Evolutionary conservation across 148 eudicot genomes (phyloP), one percentile per base, ranked within the genome.

Genomic region (Chenopodium formosanum): DNA sequence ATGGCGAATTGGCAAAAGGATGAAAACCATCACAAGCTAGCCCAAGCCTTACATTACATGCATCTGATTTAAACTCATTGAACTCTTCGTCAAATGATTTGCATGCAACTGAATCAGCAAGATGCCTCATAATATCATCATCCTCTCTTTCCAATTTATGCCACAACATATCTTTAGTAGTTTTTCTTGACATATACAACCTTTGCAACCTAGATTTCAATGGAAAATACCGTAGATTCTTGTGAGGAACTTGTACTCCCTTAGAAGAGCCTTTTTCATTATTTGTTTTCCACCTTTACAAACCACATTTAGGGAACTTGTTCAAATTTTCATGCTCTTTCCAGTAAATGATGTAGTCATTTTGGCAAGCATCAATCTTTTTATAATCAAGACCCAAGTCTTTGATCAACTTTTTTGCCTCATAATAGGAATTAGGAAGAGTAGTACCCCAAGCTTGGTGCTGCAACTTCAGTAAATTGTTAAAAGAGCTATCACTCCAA

Each of bases 1-100:
- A 31, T 31, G 32, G 32, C 32, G 32, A 31, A 31, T 31, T 31
- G 32, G 32, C 2, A 31, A 1, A 31, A 31, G 32, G 32, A 0
- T 31, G 32, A 31, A 31, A 31, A 31, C 32, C 32, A 31, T 31
- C 32, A 31, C 32, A 31, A 31, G 32, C 83, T 20, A 81, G 17
- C 9, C 84, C 86, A 20, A 87, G 68, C 31, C 84, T 73, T 46
- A 85, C 80, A 70, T 85, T 85, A 5, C 75, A 63, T 68, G 80
- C 73, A 34, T 85, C 86, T 65, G 2, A 0, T 23, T 27, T 62
- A 34, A 34, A 34, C 37, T 34, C 31, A 23, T 27, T 62, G 3
- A 34, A 34, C 37, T 34, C 31, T 9, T 34, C 9, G 46, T 81
- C 81, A 75, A 78, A 81, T 9, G 69, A 70, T 29, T 75, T 80